A percentile compares a stretch with the other conserved stretches of the same genome.
Evolutionary conservation across 2,329 filamentous ascomycete genomes (phyloP).

Genomic region (Pestalotiopsis sp.): DNA sequence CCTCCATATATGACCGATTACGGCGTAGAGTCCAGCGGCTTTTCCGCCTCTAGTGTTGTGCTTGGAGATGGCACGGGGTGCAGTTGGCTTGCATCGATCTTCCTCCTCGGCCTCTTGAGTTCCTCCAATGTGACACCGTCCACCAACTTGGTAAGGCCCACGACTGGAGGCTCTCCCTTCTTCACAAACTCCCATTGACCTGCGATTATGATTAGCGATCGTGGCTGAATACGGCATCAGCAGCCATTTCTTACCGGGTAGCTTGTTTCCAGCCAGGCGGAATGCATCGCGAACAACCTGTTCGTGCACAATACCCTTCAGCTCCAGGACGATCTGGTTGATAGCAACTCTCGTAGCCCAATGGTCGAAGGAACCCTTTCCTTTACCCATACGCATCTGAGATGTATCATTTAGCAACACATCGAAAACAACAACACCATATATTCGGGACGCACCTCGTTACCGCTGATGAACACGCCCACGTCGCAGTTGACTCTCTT

Average conservation of each 20-base stretch:
- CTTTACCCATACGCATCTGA: conserved; percentile 95
- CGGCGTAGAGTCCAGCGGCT: conserved; percentile 1
- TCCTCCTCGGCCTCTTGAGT: conserved; percentile 77
- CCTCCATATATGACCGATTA: not conserved
- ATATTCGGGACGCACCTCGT: conserved; percentile 58
- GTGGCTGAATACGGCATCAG: not conserved
- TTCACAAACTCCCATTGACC: conserved; percentile 91
- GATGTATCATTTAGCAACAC: not conserved
- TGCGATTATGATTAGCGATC: conserved; percentile 30
- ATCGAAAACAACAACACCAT: not conserved
- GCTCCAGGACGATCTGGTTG: conserved; percentile 88
- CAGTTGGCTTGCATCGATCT: conserved; percentile 51
- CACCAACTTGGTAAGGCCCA: conserved; percentile 88
- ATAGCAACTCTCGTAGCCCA: conserved; percentile 92
- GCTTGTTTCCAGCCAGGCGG: conserved; percentile 88
- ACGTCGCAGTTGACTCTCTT: conserved; percentile 90
- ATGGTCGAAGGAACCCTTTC: conserved; percentile 95
- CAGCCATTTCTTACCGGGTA: conserved; percentile 70
- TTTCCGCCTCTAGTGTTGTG: not conserved
- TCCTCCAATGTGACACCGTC: conserved; percentile 81
- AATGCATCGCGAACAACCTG: conserved; percentile 93
- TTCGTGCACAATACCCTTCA: conserved; percentile 92
- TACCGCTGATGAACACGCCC: conserved; percentile 92
- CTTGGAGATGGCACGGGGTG: conserved; percentile 19
- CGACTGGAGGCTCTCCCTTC: conserved; percentile 86